Base-by-base conservation (phyloP, 148 eudicot species). In the Vaccinium macrocarpon region DNA sequence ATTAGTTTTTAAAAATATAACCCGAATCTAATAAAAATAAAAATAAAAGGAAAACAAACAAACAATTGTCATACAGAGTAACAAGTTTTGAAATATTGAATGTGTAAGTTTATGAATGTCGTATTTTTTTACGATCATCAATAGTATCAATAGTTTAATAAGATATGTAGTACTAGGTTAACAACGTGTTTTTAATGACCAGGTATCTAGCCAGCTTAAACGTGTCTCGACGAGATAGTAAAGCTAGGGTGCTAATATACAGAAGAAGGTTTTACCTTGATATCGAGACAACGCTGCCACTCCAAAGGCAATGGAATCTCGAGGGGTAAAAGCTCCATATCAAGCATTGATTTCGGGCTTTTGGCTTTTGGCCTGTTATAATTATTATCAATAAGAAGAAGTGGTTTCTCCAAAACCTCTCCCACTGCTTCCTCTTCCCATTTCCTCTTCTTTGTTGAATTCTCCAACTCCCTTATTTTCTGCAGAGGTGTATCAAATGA, bases 231-330 rank as follows among this genome's bases (percentile, higher is more conserved):
- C 38, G 38, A 35, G 38, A 35, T 35, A 35, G 4, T 35, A 35
- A 32, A 32, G 35, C 35, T 32, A 32, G 35, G 38, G 38, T 35
- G 38, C 38, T 35, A 35, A 35, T 25, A 25, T 66, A 66, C 10
- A 66, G 12, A 25, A 25, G 16, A 35, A 35, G 38, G 73, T 2
- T 64, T 68, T 70, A 70, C 98, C 98, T 95, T 89, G 77, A 95
- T 94, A 84, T 95, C 95, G 35, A 95, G 97, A 81, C 95, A 95
- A 19, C 95, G 88, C 86, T 94, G 98, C 98, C 97, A 95, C 86
- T 92, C 97, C 8, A 88, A 90, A 8, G 97, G 94, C 71, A 94
- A 81, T 8, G 92, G 96, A 42, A 93, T 90, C 82, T 92, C 90
- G 51, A 87, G 92, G 38, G 88, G 90, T 68, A 68, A 12, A 6